Evolutionary conservation across 2,329 filamentous ascomycete species (phyloP).

Genomic region (Akanthomyces muscarius): DNA sequence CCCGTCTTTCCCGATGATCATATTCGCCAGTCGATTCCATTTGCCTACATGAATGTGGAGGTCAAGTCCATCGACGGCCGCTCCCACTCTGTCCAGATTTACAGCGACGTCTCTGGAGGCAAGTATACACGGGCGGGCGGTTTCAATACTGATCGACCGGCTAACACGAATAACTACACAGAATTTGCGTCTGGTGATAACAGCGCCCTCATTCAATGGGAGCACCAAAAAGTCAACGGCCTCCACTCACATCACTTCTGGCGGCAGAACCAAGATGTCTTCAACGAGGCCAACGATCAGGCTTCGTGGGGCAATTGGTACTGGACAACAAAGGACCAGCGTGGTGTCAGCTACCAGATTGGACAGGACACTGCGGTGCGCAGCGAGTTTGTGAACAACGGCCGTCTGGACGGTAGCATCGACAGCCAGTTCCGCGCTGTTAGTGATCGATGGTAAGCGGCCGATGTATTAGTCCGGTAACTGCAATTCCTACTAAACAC

Average conservation of each 20-base stretch:
- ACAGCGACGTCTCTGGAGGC: constrained; percentile 60
- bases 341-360: constrained; percentile 61
- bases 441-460: constrained; percentile 31
- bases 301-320: constrained; percentile 80
- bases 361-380: constrained; percentile 65
- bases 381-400: constrained; percentile 59
- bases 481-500: background rate
- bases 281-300: constrained; percentile 65
- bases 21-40: constrained; percentile 62
- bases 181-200: constrained; percentile 69
- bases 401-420: constrained; percentile 58
- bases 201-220: constrained; percentile 56
- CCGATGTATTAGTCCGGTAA: background rate
- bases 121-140: constrained; percentile 25
- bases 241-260: constrained; percentile 63
- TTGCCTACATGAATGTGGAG: constrained; percentile 65
- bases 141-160: constrained; percentile 43
- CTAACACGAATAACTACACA: constrained; percentile 28
- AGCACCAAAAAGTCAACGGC: constrained; percentile 45
- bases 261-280: constrained; percentile 56
- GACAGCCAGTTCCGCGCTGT: constrained; percentile 56
- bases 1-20: constrained; percentile 65
- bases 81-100: constrained; percentile 63
- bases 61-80: constrained; percentile 59
- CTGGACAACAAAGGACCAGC: constrained; percentile 61